Evolutionary conservation across 2,329 filamentous ascomycete genomes (phyloP).

Genomic region (Ophiocordyceps robertsii): DNA sequence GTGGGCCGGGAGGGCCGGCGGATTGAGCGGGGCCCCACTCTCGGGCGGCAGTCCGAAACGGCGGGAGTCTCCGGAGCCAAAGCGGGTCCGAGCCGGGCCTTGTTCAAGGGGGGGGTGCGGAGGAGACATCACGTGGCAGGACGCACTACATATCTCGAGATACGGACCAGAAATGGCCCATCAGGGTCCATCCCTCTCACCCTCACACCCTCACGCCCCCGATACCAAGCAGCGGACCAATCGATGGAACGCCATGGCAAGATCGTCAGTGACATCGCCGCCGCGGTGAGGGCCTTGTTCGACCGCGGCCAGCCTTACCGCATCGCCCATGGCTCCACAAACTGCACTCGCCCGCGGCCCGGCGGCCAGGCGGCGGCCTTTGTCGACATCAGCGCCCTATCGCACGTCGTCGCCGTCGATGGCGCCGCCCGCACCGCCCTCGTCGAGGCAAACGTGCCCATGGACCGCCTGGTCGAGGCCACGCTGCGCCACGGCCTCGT

Average conservation of each 20-base stretch:
- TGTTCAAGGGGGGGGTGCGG: too few relatives aligned
- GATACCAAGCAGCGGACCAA: too few relatives aligned
- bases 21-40: too few relatives aligned
- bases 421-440: constrained; percentile 40
- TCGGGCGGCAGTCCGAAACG: too few relatives aligned
- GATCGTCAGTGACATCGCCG: constrained; percentile 32
- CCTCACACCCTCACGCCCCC: too few relatives aligned
- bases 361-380: constrained; percentile 11
- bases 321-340: constrained; percentile 66
- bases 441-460: constrained; percentile 63
- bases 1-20: too few relatives aligned
- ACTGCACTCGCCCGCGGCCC: constrained; percentile 48
- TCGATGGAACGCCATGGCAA: constrained; percentile 38
- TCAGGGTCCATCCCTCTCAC: too few relatives aligned
- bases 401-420: constrained; percentile 52
- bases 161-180: too few relatives aligned
- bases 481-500: constrained; percentile 53
- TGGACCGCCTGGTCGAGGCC: constrained; percentile 55
- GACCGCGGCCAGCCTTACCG: constrained; percentile 46
- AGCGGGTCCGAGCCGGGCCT: too few relatives aligned
- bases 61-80: too few relatives aligned
- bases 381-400: constrained; percentile 53
- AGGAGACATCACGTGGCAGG: too few relatives aligned
- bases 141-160: too few relatives aligned
- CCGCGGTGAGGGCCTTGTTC: constrained; percentile 33